Evolutionary conservation across 2,329 filamentous ascomycete genomes (phyloP), one percentile per base, ranked within the genome.

Genomic region (Periconia sp.): DNA sequence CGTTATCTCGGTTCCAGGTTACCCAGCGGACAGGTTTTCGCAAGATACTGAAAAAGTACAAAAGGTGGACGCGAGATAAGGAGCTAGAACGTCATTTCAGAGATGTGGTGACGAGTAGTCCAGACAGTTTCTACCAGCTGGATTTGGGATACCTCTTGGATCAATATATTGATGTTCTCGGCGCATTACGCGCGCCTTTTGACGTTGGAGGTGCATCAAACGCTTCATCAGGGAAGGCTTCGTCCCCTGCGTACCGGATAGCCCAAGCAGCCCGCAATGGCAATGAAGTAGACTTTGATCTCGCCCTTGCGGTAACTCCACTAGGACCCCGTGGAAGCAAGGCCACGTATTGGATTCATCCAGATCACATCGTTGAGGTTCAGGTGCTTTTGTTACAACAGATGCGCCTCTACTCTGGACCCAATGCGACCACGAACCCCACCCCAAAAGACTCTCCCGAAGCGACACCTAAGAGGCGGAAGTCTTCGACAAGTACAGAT

Each of bases 1-100:
- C 82, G 4, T 75, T 94, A 5, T 80, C 82, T 24, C 83, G 88
- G 29, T 95, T 92, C 57, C 81, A 86, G 50, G 78, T 81, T 46
- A 86, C 87, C 2, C 89, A 95, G 63, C 78, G 85, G 8, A 81
- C 86, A 4, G 89, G 87, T 4, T 92, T 95, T 58, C 81, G 83
- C 41, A 95, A 95, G 71, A 85, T 95, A 25, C 74, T 92, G 23
- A 94, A 92, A 67, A 95, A 95, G 65, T 92, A 94, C 71, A 76
- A 86, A 79, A 92, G 91, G 79, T 94, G 89, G 89, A 92, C 89
- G 3, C 84, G 84, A 28, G 91, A 88, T 16, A 76, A 76, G 5
- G 77, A 80, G 0, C 74, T 94, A 16, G 80, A 81, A 47, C 73
- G 75, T 32, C 81, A 85, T 17, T 88, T 94, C 69, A 83, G 81